Evolutionary conservation across 495 filamentous ascomycete genomes (phyloP).

Genomic region (Sphaerosporella brunnea): DNA sequence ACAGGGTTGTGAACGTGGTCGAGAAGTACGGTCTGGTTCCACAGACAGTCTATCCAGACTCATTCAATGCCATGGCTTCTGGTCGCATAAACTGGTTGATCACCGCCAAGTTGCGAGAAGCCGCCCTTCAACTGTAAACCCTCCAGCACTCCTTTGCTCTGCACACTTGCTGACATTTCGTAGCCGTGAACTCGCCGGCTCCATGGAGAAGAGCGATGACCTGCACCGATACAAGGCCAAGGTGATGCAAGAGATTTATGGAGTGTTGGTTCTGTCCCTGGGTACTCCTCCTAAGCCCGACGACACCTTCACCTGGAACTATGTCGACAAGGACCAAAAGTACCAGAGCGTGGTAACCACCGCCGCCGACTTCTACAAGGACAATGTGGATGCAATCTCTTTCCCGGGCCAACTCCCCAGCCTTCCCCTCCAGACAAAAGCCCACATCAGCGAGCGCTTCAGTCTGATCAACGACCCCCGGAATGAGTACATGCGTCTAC

Average conservation of each 20-base stretch:
- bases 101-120: conserved; percentile 73
- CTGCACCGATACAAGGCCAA: conserved; percentile 37
- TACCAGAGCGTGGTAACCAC: conserved; percentile 41
- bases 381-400: conserved; percentile 31
- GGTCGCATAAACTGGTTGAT: conserved; percentile 51
- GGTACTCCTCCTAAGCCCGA: conserved; percentile 53
- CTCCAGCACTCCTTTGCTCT: no score
- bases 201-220: conserved; percentile 3
- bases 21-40: conserved; percentile 72
- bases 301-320: conserved; percentile 59
- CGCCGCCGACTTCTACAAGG: conserved; percentile 47
- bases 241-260: conserved; percentile 61
- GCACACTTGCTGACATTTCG: no score
- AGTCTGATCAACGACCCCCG: conserved; percentile 73
- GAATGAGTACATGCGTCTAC: conserved; percentile 46
- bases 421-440: conserved; percentile 12
- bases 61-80: conserved; percentile 54
- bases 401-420: not conserved
- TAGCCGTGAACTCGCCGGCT: not conserved
- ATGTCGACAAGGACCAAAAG: conserved; percentile 46
- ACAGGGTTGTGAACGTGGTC: conserved; percentile 70
- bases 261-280: conserved; percentile 58
- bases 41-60: conserved; percentile 62
- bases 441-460: conserved; percentile 44
- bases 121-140: conserved; percentile 41